Base-by-base conservation (phyloP, 2,329 filamentous ascomycete genomes). In the Exophiala viscosa region DNA sequence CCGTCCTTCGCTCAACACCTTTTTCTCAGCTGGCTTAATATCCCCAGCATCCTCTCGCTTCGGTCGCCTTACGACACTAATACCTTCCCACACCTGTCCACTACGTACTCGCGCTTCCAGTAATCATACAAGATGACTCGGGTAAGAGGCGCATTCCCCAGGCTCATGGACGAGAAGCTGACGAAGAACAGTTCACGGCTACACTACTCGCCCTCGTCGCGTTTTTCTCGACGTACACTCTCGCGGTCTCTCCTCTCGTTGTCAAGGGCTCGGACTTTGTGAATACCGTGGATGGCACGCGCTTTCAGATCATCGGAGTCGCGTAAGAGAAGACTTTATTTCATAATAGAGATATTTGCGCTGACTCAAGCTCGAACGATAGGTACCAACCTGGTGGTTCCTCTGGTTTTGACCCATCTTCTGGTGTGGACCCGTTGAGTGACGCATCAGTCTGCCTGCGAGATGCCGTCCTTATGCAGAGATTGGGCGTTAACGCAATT, bases 361-460 rank as follows among this genome's bases (percentile, higher is more conserved):
- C 59, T 62, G 45, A 63, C 48, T 20, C 5, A 28, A 33, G 10
- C 17, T 13, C 32, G n/a, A 17, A 48, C 23, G 23, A 59, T 61
- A 79, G 76, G 60, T 83, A 83, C 67, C 82, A 85, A 64, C 82
- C 82, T 17, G 82, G 82, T 62, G 82, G 82, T 57, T 76, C 81
- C 51, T 76, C 73, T 48, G 81, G 74, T 50, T 84, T 83, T 69
- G 75, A 76, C 56, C 73, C 74, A 9, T 67, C 71, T 13, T 66
- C 68, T 28, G 70, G 70, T 35, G 54, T 69, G 35, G 83, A 86
- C 64, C 78, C 81, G 31, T 69, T 86, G 54, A 81, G 74, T 64
- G 74, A 85, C 62, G 73, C 69, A n/a, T 74, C 75, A 10, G 69
- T 75, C 18, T 86, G 83, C 64, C 66, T 84, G 59, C 77, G 83